Evolutionary conservation across 352 stramenopile species (phyloP).

Genomic region (Globisporangium takayamanum): DNA sequence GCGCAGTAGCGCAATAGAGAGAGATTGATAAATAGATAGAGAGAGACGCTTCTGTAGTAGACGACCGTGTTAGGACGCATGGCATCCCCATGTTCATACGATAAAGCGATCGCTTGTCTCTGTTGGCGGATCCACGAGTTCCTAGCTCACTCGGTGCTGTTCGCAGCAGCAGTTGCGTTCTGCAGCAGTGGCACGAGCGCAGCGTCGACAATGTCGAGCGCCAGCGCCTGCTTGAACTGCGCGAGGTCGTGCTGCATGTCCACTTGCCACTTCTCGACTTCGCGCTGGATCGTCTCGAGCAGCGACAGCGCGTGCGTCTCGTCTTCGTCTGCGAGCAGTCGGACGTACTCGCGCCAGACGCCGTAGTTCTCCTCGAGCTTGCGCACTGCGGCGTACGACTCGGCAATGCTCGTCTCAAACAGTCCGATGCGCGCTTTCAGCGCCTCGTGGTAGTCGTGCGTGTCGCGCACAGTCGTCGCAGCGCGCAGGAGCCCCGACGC

Average conservation of each 20-base stretch:
- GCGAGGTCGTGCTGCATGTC: conserved; percentile 68
- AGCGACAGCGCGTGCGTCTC: conserved; percentile 51
- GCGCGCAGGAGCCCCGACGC: conserved; percentile 43
- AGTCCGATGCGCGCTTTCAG: conserved; percentile 44
- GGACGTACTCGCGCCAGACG: conserved; percentile 70
- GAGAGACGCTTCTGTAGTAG: not conserved
- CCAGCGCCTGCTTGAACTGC: conserved; percentile 54
- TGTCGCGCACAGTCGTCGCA: conserved; percentile 41
- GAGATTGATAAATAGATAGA: conserved; percentile 12
- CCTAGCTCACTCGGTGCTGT: not conserved
- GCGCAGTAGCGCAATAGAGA: conserved; percentile 15
- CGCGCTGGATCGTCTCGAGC: conserved; percentile 53
- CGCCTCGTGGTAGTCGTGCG: conserved; percentile 57
- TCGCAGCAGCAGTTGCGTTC: conserved; percentile 6
- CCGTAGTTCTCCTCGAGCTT: conserved; percentile 66
- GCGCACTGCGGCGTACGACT: conserved; percentile 56
- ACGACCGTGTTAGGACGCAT: conserved; percentile 1
- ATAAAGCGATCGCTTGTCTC: not conserved
- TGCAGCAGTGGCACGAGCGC: conserved; percentile 30
- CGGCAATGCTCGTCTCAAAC: conserved; percentile 58
- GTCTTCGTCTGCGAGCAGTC: conserved; percentile 60
- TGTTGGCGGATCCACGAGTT: not conserved
- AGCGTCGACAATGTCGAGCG: conserved; percentile 42
- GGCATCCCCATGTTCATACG: not conserved
- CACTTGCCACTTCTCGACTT: conserved; percentile 67